Percentiles rank a stretch among this genome's conserved stretches.
Conservation (phyloP, 768 basidiomycete genomes). For the Macrolepiota albuminosa region DNA sequence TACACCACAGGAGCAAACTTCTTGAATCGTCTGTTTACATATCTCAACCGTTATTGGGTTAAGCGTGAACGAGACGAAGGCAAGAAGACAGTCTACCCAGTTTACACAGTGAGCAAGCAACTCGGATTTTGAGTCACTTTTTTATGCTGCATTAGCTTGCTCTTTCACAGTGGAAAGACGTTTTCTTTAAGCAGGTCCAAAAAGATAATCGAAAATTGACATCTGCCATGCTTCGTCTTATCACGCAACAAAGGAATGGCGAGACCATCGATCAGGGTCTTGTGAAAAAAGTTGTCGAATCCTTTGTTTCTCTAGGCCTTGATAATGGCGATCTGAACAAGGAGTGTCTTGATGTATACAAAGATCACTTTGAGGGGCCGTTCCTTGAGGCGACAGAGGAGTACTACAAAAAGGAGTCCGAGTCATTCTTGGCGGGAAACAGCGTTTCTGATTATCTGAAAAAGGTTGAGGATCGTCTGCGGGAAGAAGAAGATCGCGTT, state of each 20-base stretch:
- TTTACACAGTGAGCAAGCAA: conserved; percentile 76
- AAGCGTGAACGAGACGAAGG: conserved; percentile 98
- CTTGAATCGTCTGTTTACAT: conserved; percentile 94
- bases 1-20: conserved; percentile 98
- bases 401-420: conserved; percentile 93
- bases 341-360: conserved; percentile 93
- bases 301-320: conserved; percentile 93
- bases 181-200: conserved; percentile 87
- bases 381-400: conserved; percentile 88
- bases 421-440: conserved; percentile 88
- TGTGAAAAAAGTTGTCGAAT: conserved; percentile 97
- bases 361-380: conserved; percentile 84
- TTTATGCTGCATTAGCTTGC: conserved; percentile 55
- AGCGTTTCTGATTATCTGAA: conserved; percentile 95
- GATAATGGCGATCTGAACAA: conserved; percentile 92
- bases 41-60: conserved; percentile 99
- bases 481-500: conserved; percentile 94
- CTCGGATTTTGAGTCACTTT: background rate
- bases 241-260: conserved; percentile 92
- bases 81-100: conserved; percentile 89
- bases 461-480: conserved; percentile 90
- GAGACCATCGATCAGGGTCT: conserved; percentile 93
- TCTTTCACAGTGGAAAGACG: conserved; percentile 91
- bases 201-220: conserved; percentile 78
- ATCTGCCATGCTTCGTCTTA: conserved; percentile 80